Conservation (phyloP, 257 asterid species). For the Nicotiana undulata region DNA sequence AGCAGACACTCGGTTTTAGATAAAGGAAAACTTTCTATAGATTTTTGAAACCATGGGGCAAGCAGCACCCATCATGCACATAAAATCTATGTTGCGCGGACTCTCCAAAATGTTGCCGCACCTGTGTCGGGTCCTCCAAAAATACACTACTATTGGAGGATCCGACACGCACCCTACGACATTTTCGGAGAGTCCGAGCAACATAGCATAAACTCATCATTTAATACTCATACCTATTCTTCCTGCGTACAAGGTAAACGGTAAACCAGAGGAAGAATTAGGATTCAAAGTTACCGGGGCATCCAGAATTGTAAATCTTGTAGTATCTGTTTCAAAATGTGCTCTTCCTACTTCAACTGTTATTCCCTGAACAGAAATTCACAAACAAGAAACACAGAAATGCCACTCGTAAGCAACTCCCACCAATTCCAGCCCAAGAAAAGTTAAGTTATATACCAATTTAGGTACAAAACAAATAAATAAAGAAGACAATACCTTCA, state of each 20-base stretch:
- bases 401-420: background rate
- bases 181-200: too few relatives aligned
- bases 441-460: background rate
- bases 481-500: constrained; percentile 46
- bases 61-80: background rate
- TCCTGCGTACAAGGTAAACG: background rate
- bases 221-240: background rate
- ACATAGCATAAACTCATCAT: background rate
- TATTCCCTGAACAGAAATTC: constrained; percentile 49
- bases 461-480: background rate
- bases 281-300: constrained; percentile 60
- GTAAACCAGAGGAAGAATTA: background rate
- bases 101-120: too few relatives aligned
- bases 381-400: background rate
- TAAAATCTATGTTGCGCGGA: too few relatives aligned
- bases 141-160: too few relatives aligned
- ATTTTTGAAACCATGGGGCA: background rate
- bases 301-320: constrained; percentile 96
- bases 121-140: too few relatives aligned
- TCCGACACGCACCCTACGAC: too few relatives aligned
- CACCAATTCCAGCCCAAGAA: background rate
- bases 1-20: background rate
- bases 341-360: constrained; percentile 99
- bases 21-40: background rate
- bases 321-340: constrained; percentile 84